Conservation (phyloP, 257 asterid genomes). For the Sherardia arvensis region DNA sequence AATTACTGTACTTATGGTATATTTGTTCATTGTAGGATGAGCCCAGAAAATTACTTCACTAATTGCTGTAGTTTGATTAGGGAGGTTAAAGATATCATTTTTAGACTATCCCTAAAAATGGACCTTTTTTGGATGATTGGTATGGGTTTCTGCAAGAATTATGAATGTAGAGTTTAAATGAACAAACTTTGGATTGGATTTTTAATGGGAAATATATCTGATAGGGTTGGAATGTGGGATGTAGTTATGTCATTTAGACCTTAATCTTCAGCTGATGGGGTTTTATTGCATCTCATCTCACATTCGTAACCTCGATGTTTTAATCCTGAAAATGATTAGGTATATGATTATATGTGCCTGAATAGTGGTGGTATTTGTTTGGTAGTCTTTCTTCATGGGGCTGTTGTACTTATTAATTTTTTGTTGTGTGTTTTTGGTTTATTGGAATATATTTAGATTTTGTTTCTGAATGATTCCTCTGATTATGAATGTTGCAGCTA, state of each 20-base stretch:
- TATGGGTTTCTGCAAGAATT: neutral
- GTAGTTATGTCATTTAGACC: neutral
- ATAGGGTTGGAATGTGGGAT: neutral
- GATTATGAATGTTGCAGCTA: constrained; percentile 39
- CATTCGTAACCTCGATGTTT: neutral
- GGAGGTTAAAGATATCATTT: constrained; percentile 4
- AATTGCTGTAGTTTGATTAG: neutral
- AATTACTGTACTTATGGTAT: neutral
- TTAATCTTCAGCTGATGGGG: neutral
- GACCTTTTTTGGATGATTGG: neutral
- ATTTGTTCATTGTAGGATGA: neutral
- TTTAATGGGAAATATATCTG: neutral
- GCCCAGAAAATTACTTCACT: neutral
- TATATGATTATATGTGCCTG: neutral
- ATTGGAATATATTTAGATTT: neutral
- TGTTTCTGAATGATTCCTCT: constrained; percentile 6
- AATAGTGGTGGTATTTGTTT: neutral
- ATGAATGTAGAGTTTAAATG: neutral
- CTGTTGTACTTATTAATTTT: neutral
- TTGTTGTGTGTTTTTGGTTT: neutral
- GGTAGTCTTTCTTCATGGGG: neutral
- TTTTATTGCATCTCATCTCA: neutral
- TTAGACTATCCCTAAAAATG: neutral
- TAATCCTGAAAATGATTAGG: neutral
- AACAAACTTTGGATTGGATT: neutral